Conservation (phyloP, 306 rosid species). For the Datisca glomerata region DNA sequence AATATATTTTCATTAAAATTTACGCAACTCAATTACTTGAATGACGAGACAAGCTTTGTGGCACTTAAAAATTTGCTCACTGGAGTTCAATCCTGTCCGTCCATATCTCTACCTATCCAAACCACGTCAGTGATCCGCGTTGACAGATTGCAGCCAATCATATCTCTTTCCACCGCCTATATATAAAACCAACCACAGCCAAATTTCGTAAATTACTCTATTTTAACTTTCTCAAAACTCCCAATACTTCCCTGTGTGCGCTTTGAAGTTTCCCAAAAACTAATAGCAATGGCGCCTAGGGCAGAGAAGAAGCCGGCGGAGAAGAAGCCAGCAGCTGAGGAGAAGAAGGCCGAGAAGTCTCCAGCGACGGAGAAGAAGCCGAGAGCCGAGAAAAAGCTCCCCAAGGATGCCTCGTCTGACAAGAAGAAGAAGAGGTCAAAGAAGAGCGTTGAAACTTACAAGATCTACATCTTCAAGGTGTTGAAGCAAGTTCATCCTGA, state of each 20-base stretch:
- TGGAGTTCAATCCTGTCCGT: too few relatives aligned
- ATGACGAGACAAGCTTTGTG: too few relatives aligned
- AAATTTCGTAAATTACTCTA: too few relatives aligned
- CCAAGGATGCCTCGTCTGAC: constrained; percentile 44
- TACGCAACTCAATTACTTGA: too few relatives aligned
- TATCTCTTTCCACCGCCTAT: neutral
- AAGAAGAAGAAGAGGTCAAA: constrained; percentile 66
- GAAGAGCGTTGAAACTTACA: constrained; percentile 61
- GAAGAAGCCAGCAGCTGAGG: constrained; percentile 47
- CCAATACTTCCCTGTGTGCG: too few relatives aligned
- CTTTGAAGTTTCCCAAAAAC: too few relatives aligned
- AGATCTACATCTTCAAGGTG: constrained; percentile 79
- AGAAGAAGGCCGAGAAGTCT: constrained; percentile 51
- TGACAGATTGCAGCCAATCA: neutral
- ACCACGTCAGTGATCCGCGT: neutral
- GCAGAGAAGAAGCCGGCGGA: constrained; percentile 65
- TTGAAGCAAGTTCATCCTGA: constrained; percentile 69
- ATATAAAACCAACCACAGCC: neutral
- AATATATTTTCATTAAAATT: too few relatives aligned
- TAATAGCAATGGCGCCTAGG: constrained; percentile 54
- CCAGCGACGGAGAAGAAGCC: constrained; percentile 54
- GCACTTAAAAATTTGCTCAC: too few relatives aligned
- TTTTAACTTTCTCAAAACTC: too few relatives aligned
- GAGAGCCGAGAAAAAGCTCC: constrained; percentile 64
- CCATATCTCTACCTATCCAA: too few relatives aligned